Evolutionary conservation across 75 land plant genomes (phyloP).

Genomic region (Cupressus sempervirens): DNA sequence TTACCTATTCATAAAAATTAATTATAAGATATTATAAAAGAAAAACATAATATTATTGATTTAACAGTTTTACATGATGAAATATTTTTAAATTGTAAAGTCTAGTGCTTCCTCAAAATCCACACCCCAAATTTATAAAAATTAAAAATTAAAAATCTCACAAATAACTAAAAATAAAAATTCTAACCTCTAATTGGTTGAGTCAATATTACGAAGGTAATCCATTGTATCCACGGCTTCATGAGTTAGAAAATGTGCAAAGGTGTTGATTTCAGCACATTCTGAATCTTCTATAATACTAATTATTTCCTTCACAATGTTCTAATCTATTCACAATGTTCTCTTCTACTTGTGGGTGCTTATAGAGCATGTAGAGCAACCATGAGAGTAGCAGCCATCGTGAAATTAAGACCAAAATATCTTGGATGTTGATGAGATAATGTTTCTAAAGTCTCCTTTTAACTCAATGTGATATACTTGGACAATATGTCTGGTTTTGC

Average conservation of each 20-base stretch:
- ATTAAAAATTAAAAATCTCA: no score
- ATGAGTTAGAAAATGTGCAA: constrained; percentile 24
- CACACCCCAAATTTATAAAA: no score
- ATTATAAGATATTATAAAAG: no score
- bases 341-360: constrained; percentile 21
- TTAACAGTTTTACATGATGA: no score
- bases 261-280: constrained; percentile 1
- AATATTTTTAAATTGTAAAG: no score
- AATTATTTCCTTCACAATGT: constrained; percentile 15
- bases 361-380: constrained; percentile 33
- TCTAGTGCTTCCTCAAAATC: no score
- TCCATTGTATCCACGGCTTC: constrained; percentile 17
- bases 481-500: constrained; percentile 37
- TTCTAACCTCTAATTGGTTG: no score
- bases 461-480: constrained; percentile 34
- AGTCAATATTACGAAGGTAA: no score
- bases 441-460: not conserved
- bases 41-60: no score
- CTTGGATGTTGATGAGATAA: constrained; percentile 19
- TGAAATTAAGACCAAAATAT: constrained; percentile 32
- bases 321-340: constrained; percentile 24
- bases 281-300: not conserved
- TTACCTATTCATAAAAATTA: no score
- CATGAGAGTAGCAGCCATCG: constrained; percentile 33
- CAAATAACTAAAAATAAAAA: no score